A percentile compares a stretch with the other conserved stretches of the same genome.
Evolutionary conservation across 2,329 filamentous ascomycete genomes (phyloP).

Genomic region (Neodidymelliopsis sp.): DNA sequence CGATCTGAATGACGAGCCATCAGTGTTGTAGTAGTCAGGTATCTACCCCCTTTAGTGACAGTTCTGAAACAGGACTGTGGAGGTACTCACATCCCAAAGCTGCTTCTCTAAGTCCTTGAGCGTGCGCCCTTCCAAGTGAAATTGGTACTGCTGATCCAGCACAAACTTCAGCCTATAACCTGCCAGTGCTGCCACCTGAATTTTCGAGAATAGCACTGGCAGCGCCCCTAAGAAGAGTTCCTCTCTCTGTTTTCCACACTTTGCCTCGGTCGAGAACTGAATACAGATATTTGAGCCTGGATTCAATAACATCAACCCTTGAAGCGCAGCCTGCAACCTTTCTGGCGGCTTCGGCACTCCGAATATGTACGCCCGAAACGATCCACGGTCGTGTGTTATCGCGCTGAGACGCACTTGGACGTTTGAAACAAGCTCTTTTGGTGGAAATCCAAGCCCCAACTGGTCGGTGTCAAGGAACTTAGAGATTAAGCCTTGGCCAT

Average conservation of each 20-base stretch:
- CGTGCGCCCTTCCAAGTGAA: constrained; percentile 7
- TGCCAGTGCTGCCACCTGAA: constrained; percentile 12
- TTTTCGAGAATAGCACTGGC: constrained; percentile 12
- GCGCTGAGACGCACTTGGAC: constrained; percentile 27
- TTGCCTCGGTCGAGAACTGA: constrained; percentile 23
- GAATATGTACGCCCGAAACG: constrained; percentile 32
- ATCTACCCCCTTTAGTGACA: background rate
- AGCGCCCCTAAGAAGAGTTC: constrained; percentile 20
- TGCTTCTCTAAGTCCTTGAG: background rate
- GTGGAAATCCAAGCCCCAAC: constrained; percentile 16
- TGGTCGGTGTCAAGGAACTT: constrained; percentile 27
- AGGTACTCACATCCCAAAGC: constrained; percentile 4
- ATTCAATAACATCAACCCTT: constrained; percentile 25
- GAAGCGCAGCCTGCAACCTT: constrained; percentile 22
- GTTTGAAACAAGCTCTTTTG: constrained; percentile 19
- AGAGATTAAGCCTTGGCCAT: constrained; percentile 24
- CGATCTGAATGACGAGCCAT: constrained; percentile 3
- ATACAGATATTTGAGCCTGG: constrained; percentile 23
- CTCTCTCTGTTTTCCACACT: constrained; percentile 13
- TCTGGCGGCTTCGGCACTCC: constrained; percentile 25
- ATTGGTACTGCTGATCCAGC: constrained; percentile 21
- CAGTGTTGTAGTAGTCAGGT: constrained; percentile 4
- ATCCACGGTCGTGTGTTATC: constrained; percentile 24
- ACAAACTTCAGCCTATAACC: constrained; percentile 23
- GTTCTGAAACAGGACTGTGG: background rate